phyloP scores from a whole-genome alignment of 2,329 filamentous ascomycete genomes.

The Diaporthe vexans region DNA sequence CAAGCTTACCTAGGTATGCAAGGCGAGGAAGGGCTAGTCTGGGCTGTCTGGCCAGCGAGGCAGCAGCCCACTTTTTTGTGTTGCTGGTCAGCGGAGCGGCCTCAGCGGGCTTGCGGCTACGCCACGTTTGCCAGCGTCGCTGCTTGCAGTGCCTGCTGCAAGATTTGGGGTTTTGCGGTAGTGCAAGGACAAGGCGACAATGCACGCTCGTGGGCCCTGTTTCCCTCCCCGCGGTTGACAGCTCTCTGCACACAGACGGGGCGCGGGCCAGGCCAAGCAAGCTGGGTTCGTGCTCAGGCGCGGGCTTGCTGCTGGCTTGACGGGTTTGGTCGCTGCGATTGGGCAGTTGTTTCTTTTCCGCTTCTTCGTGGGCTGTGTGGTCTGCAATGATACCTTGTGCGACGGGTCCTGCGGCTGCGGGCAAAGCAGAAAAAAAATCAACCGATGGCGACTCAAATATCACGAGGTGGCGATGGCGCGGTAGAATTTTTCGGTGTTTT shows the following conservation, averaged over 20 bases:
- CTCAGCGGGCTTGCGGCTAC: conserved; percentile 2
- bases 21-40: neutral
- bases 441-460: neutral
- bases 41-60: conserved; percentile 18
- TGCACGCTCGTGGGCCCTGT: conserved; percentile 2
- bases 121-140: conserved; percentile 16
- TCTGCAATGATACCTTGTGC: conserved; percentile 31
- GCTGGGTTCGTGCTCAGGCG: conserved; percentile 13
- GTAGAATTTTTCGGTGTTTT: neutral
- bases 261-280: conserved; percentile 22
- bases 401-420: neutral
- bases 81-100: neutral
- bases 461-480: conserved; percentile 31
- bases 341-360: neutral
- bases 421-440: neutral
- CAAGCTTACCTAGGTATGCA: conserved; percentile 25
- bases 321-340: neutral
- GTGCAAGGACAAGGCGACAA: conserved; percentile 21
- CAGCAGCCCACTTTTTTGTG: conserved; percentile 11
- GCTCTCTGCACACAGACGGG: conserved; percentile 21
- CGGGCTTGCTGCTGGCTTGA: neutral
- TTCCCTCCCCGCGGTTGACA: conserved; percentile 14
- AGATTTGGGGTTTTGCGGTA: conserved; percentile 4
- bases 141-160: neutral
- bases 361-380: conserved; percentile 4